Percentiles rank a stretch among this genome's conserved stretches.
phyloP scores from a whole-genome alignment of 306 rosid genomes.

The Myrica gale region DNA sequence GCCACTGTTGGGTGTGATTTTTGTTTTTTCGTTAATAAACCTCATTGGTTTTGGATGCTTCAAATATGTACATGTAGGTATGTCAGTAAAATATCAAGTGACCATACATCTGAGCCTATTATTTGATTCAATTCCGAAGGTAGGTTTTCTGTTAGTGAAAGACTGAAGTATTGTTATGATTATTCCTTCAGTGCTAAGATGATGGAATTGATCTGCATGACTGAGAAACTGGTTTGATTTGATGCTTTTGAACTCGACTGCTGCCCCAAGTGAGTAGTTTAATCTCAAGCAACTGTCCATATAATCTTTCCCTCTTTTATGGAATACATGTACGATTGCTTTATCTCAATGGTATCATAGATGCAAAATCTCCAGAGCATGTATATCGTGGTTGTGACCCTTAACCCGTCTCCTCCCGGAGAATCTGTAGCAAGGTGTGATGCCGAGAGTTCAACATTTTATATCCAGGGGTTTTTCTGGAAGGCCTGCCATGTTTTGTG shows the following conservation, averaged over 20 bases:
- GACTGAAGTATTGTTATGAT: not conserved
- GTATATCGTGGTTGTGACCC: no score
- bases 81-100: constrained; percentile 2
- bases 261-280: not conserved
- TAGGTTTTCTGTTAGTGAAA: constrained; percentile 7
- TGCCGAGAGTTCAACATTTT: not conserved
- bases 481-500: not conserved
- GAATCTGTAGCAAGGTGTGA: no score
- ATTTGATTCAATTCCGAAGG: not conserved
- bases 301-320: not conserved
- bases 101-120: not conserved
- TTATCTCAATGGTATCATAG: no score
- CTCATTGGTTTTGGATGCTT: constrained; percentile 7
- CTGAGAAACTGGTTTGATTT: not conserved
- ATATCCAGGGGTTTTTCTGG: not conserved
- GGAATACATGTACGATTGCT: not conserved
- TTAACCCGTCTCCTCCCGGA: no score
- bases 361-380: not conserved
- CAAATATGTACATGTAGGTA: constrained; percentile 4
- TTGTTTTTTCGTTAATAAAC: not conserved
- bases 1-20: not conserved
- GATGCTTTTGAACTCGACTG: not conserved
- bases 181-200: not conserved
- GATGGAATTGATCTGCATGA: not conserved
- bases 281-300: not conserved